Percentiles rank a stretch among this genome's conserved stretches.
Conservation (phyloP, 306 rosid species). For the Herpetospermum pedunculosum region DNA sequence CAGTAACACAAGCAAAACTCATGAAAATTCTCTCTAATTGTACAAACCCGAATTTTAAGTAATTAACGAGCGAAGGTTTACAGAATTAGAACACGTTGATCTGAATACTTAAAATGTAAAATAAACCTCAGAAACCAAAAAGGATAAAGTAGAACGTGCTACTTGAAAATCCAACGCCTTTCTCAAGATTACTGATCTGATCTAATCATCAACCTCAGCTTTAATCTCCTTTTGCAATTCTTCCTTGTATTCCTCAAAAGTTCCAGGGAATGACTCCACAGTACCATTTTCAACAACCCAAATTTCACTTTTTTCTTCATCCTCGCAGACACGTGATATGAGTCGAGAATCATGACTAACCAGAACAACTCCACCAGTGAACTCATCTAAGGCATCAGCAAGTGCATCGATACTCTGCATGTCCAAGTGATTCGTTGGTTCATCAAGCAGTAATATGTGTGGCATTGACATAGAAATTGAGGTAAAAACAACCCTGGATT, state of each 20-base stretch:
- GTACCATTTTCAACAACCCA: slow-evolving; percentile 78
- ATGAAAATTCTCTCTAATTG: background rate
- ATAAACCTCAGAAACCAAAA: background rate
- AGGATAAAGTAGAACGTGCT: background rate
- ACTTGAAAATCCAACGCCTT: background rate
- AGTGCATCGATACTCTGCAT: slow-evolving; percentile 81
- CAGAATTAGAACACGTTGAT: background rate
- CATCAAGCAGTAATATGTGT: slow-evolving; percentile 67
- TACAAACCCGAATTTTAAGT: background rate
- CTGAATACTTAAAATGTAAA: background rate
- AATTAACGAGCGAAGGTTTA: background rate
- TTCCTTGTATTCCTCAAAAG: slow-evolving; percentile 45
- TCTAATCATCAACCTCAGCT: slow-evolving; percentile 46
- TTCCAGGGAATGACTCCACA: slow-evolving; percentile 26
- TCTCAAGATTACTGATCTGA: background rate
- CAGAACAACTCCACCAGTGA: slow-evolving; percentile 64
- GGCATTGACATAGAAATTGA: slow-evolving; percentile 80
- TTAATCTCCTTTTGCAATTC: slow-evolving; percentile 39
- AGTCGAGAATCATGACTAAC: slow-evolving; percentile 73
- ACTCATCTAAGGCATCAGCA: slow-evolving; percentile 56
- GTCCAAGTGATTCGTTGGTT: slow-evolving; percentile 70
- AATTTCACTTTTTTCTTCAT: slow-evolving; percentile 65
- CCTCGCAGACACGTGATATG: slow-evolving; percentile 61
- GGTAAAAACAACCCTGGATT: slow-evolving; percentile 63
- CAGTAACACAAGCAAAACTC: background rate